Evolutionary conservation across 371 early-diverging fungal genomes (phyloP), one percentile per base, ranked within the genome.

Genomic region (Mortierella sp.): DNA sequence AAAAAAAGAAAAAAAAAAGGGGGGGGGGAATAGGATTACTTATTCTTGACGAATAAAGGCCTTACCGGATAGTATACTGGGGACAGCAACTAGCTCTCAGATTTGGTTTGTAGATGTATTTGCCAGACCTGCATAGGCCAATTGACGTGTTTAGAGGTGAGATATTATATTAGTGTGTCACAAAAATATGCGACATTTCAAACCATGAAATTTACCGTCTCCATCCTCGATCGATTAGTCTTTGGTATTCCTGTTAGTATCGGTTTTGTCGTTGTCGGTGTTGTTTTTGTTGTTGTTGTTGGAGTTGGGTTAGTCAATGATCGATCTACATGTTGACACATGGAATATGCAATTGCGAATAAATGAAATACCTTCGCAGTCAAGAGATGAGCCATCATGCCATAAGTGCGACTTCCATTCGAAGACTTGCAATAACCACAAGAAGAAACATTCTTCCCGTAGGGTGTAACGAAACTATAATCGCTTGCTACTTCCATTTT

Each of bases 211-310:
- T 19, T 33, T 84, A 89, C 91, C 92, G 84, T 74, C 93, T 84
- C 92, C 92, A 93, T 19, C 93, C 93, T 58, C 88, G 83, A 71
- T 93, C 86, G 38, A 93, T 87, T n/a, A 93, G 76, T 4, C 66
- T 65, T 87, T 92, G 92, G 63, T 93, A 93, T 63, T 90, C 90
- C 92, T 92, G 61, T 48, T 28, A 8, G 19, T 43, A 22, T 45
- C 15, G 21, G n/a, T 10, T 19, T 36, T 28, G 28, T 28, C 2
- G 2, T 28, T 28, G 28, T 28, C 2, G 28, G 1, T 28, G 28
- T 28, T 28, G 28, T 28, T 28, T 1, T 28, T 28, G 28, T 28
- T 28, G 28, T 28, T 28, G 28, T 28, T 28, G 28, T 28, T 28
- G 28, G 28, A 28, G 28, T 28, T 28, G 28, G 28, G 28, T 28